Conservation (phyloP, 345 rosid genomes). For the Acer saccharum region DNA sequence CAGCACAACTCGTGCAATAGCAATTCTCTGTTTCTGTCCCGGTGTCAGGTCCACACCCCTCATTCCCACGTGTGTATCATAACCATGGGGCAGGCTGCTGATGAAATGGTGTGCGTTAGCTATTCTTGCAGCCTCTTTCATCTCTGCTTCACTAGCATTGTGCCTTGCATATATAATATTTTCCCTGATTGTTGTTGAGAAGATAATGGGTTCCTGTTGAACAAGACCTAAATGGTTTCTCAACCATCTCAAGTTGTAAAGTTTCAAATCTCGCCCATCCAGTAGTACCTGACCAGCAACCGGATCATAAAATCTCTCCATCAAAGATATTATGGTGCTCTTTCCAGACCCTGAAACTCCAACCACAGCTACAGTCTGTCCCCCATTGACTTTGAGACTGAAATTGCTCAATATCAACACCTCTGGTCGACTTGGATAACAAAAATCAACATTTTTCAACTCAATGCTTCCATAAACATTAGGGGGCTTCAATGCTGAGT, state of each 20-base stretch:
- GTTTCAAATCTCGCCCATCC: slow-evolving; percentile 90
- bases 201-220: slow-evolving; percentile 97
- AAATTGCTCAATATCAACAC: slow-evolving; percentile 94
- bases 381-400: slow-evolving; percentile 91
- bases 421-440: slow-evolving; percentile 91
- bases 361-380: slow-evolving; percentile 97
- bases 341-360: slow-evolving; percentile 99
- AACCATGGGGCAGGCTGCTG: slow-evolving; percentile 96
- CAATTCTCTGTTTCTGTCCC: slow-evolving; percentile 98
- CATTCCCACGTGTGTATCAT: slow-evolving; percentile 98
- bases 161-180: slow-evolving; percentile 98
- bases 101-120: slow-evolving; percentile 99
- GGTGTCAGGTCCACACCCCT: slow-evolving; percentile 98
- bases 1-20: slow-evolving; percentile 89
- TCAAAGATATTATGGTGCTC: slow-evolving; percentile 93
- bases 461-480: slow-evolving; percentile 98
- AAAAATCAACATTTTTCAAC: slow-evolving; percentile 92
- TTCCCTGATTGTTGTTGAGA: slow-evolving; percentile 93
- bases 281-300: slow-evolving; percentile 95
- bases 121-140: slow-evolving; percentile 99
- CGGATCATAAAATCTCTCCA: slow-evolving; percentile 96
- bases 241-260: slow-evolving; percentile 90
- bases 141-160: slow-evolving; percentile 96
- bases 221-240: slow-evolving; percentile 95
- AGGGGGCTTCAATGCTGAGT: slow-evolving; percentile 83